Percentiles rank a stretch among this genome's conserved stretches.
phyloP scores from a whole-genome alignment of 192 early-diverging fungal species.

The Backusella luteola region DNA sequence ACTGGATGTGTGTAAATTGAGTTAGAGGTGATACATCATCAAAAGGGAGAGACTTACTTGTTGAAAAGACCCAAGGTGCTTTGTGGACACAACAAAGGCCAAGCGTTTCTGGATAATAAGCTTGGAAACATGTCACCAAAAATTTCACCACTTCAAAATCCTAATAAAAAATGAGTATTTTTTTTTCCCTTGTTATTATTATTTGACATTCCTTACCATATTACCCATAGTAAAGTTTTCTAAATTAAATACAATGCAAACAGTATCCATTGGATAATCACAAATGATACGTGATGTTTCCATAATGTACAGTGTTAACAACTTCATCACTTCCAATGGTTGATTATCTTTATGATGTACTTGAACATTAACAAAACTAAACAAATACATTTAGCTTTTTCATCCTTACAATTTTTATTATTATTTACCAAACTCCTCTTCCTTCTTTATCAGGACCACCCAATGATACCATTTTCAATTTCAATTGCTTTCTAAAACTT shows the following conservation, averaged over 20 bases:
- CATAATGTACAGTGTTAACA: constrained; percentile 71
- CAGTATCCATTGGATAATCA: constrained; percentile 64
- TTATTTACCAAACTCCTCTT: constrained; percentile 51
- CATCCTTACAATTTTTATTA: neutral
- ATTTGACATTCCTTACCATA: constrained; percentile 38
- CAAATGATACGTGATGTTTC: constrained; percentile 68
- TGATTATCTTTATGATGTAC: constrained; percentile 60
- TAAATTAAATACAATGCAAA: constrained; percentile 77
- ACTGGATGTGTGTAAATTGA: constrained; percentile 22
- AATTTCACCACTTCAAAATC: constrained; percentile 78
- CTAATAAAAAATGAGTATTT: constrained; percentile 20
- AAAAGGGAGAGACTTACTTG: neutral
- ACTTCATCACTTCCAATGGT: constrained; percentile 60
- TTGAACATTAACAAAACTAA: constrained; percentile 50
- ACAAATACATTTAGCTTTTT: neutral
- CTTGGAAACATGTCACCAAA: constrained; percentile 75
- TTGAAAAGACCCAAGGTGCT: constrained; percentile 88
- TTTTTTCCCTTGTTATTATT: neutral
- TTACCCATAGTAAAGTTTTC: constrained; percentile 70
- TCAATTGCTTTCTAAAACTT: constrained; percentile 40
- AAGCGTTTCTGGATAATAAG: constrained; percentile 89
- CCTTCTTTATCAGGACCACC: constrained; percentile 49
- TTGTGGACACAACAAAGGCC: constrained; percentile 80
- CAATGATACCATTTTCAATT: constrained; percentile 44
- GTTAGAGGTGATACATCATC: neutral